Conservation (phyloP, 2,329 filamentous ascomycete genomes). For the Sarocladiaceae sp. region DNA sequence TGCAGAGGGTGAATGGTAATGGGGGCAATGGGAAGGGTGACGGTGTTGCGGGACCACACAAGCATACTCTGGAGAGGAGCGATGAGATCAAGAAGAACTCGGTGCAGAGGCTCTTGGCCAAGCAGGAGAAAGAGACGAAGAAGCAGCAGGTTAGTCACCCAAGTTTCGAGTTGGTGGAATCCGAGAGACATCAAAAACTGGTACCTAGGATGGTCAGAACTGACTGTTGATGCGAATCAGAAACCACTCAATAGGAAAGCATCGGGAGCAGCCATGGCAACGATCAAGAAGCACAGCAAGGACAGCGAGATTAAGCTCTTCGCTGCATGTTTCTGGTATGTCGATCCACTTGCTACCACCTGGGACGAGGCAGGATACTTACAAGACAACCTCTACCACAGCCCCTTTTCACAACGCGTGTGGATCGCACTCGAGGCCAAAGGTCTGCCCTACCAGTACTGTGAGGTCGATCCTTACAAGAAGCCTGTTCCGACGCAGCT, state of each 20-base stretch:
- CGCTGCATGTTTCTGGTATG: conserved; percentile 76
- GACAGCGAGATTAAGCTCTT: conserved; percentile 70
- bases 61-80: conserved; percentile 65
- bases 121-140: conserved; percentile 59
- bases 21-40: conserved; percentile 67
- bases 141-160: conserved; percentile 30
- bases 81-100: conserved; percentile 79
- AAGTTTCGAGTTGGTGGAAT: neutral
- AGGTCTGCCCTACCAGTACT: conserved; percentile 73
- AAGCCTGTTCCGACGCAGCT: conserved; percentile 52
- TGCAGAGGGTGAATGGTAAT: conserved; percentile 72
- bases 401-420: conserved; percentile 78
- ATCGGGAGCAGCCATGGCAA: conserved; percentile 62
- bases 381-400: conserved; percentile 21
- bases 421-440: conserved; percentile 86
- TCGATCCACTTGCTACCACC: conserved; percentile 14
- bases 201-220: neutral
- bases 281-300: conserved; percentile 62
- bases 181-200: neutral
- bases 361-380: too few species aligned
- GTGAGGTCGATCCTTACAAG: conserved; percentile 75
- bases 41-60: conserved; percentile 64
- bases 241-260: conserved; percentile 68
- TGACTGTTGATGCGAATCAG: conserved; percentile 30
- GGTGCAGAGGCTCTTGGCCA: conserved; percentile 59